Percentiles rank a stretch among this genome's conserved stretches.
These are phyloP conservation scores for Leccinellum albellum DNA, from an alignment of 768 basidiomycete genomes.

Conservation along the genomic window DNA sequence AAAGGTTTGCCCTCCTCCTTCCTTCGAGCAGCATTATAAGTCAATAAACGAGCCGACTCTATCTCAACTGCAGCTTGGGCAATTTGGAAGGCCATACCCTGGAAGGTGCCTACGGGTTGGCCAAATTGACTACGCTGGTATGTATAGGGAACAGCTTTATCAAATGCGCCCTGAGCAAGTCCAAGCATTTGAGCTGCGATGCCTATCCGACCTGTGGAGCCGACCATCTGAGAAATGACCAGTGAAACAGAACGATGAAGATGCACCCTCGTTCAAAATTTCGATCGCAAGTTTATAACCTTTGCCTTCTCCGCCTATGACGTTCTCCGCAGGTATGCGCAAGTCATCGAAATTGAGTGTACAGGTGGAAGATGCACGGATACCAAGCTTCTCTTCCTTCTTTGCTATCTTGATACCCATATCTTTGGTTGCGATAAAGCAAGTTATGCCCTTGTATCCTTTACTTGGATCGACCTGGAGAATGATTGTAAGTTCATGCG, in stretches of 20 bases:
- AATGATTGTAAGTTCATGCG: neutral
- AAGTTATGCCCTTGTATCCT: constrained; percentile 99
- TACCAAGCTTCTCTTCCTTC: constrained; percentile 98
- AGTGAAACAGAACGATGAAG: neutral
- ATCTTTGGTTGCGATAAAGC: constrained; percentile 93
- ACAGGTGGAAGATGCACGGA: constrained; percentile 94
- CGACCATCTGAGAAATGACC: neutral
- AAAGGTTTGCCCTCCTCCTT: constrained; percentile 89
- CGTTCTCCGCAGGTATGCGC: constrained; percentile 77
- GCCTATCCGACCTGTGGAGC: constrained; percentile 71
- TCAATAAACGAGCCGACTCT: constrained; percentile 83
- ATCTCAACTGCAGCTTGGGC: constrained; percentile 88
- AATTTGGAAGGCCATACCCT: constrained; percentile 94
- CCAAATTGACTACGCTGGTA: constrained; percentile 95
- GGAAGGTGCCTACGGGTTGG: constrained; percentile 89
- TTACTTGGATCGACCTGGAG: constrained; percentile 75
- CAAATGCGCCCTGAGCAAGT: constrained; percentile 94
- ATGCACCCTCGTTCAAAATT: constrained; percentile 84
- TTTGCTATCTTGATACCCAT: constrained; percentile 98
- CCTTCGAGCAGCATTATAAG: constrained; percentile 93
- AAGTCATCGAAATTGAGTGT: constrained; percentile 93
- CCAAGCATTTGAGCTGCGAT: constrained; percentile 99
- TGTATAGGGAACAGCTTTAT: constrained; percentile 92
- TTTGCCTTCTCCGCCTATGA: constrained; percentile 88
- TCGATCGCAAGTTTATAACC: constrained; percentile 98